These are phyloP conservation scores for Beauveria brongniartii DNA, from an alignment of 2,329 filamentous ascomycete species.

Conservation along the genomic window DNA sequence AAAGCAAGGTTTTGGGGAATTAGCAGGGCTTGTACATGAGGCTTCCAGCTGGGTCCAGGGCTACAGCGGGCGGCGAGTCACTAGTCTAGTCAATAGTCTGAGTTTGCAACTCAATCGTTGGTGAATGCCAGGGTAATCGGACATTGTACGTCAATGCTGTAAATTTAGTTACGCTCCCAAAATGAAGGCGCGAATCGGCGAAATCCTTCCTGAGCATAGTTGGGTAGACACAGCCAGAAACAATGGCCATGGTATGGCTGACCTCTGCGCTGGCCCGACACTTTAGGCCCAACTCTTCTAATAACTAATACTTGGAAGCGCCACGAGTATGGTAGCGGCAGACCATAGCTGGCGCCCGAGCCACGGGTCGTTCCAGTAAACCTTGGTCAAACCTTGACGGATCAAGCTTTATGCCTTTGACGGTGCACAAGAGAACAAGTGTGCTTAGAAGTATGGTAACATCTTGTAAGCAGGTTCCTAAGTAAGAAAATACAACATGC, in stretches of 20 bases:
- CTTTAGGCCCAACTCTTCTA: neutral
- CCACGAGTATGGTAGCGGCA: neutral
- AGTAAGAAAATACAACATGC: too few species aligned
- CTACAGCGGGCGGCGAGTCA: neutral
- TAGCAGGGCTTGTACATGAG: neutral
- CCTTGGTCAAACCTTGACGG: too few species aligned
- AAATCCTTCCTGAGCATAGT: too few species aligned
- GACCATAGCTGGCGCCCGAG: neutral
- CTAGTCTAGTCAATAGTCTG: constrained; percentile 1
- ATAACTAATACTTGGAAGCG: neutral
- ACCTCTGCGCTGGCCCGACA: neutral
- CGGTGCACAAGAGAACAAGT: too few species aligned
- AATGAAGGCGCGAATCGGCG: neutral
- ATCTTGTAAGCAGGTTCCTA: too few species aligned
- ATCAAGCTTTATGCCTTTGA: too few species aligned
- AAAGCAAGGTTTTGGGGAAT: neutral
- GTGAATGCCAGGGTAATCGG: neutral
- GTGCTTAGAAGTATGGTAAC: too few species aligned
- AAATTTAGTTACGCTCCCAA: neutral
- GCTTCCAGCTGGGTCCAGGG: neutral
- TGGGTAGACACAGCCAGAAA: too few species aligned
- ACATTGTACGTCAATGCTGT: neutral
- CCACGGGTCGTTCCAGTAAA: too few species aligned
- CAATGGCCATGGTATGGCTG: neutral
- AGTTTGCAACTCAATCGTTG: neutral